Evolutionary conservation across 768 basidiomycete species (phyloP).

Genomic region (Tylopilus subfusipes): DNA sequence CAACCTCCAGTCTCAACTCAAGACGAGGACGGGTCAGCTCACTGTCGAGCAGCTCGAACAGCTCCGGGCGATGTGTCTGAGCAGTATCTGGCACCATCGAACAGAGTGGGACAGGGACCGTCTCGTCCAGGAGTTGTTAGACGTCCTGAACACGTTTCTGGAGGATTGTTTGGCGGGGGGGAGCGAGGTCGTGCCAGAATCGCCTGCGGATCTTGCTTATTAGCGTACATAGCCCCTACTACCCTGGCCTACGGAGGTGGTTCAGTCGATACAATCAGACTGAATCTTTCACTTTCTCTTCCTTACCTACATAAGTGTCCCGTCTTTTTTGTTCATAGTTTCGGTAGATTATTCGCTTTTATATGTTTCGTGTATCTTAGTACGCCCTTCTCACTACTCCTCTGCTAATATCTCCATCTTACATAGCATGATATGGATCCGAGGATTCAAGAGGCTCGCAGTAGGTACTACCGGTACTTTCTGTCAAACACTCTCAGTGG

Average conservation of each 20-base stretch:
- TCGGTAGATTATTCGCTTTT: conserved; percentile 24
- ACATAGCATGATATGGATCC: too few relatives aligned
- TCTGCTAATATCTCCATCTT: too few relatives aligned
- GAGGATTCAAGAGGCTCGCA: too few relatives aligned
- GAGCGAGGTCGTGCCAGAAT: background rate
- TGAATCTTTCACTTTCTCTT: background rate
- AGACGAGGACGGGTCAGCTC: conserved; percentile 52
- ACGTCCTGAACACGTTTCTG: conserved; percentile 61
- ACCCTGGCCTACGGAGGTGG: background rate
- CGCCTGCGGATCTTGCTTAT: conserved; percentile 3
- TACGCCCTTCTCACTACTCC: background rate
- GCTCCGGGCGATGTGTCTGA: conserved; percentile 78
- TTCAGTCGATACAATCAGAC: background rate
- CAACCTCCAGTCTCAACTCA: conserved; percentile 48
- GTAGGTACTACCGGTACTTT: too few relatives aligned
- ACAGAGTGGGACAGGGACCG: conserved; percentile 78
- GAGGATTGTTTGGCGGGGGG: conserved; percentile 48
- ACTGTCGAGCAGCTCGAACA: conserved; percentile 93
- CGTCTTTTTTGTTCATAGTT: background rate
- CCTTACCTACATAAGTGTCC: background rate
- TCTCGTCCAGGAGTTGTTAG: conserved; percentile 57
- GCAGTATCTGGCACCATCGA: conserved; percentile 77
- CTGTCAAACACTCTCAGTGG: too few relatives aligned
- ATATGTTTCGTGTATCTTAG: conserved; percentile 25
- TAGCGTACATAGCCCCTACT: background rate